Evolutionary conservation across 2,329 filamentous ascomycete genomes (phyloP), one percentile per base, ranked within the genome.

Genomic region (Botrytis fragariae): DNA sequence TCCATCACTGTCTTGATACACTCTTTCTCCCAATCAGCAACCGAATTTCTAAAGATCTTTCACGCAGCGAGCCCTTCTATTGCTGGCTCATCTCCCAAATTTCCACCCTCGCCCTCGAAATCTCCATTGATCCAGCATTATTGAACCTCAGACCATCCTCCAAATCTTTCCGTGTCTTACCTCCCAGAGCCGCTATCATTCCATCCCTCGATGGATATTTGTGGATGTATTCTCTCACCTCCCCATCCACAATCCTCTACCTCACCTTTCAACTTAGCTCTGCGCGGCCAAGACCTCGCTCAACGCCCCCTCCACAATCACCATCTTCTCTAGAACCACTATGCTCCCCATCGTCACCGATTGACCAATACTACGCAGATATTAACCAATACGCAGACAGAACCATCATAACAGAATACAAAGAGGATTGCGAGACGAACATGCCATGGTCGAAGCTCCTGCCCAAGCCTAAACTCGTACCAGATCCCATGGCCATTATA

Each of bases 71-170:
- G 29, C 61, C 39, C 39, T 64, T 64, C 39, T 64, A 64, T 18
- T 20, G 39, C 39, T 64, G 61, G 61, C 39, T 64, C 39, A 45
- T 64, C n/a, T 64, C 61, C 35, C 39, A 64, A 22, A 32, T 44
- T n/a, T 64, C 61, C n/a, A 44, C 61, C n/a, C 39, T 64, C 39
- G 61, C 61, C 39, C 61, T 64, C 61, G 61, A 64, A 45, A 64
- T 64, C 39, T 29, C 61, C 39, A 16, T 45, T n/a, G 39, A 64
- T 18, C n/a, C 39, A 14, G 9, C 39, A 18, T 22, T 29, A 29
- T 57, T 57, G 51, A 44, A 63, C n/a, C 1, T 8, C 37, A 63
- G n/a, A 39, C 39, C 10, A 61, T n/a, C 59, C 59, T 61, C 59
- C 12, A 37, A 25, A 39, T 39, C 16, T 22, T 44, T 44, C 39